Conservation (phyloP, 352 stramenopile species). For the Phytophthora citricola region DNA sequence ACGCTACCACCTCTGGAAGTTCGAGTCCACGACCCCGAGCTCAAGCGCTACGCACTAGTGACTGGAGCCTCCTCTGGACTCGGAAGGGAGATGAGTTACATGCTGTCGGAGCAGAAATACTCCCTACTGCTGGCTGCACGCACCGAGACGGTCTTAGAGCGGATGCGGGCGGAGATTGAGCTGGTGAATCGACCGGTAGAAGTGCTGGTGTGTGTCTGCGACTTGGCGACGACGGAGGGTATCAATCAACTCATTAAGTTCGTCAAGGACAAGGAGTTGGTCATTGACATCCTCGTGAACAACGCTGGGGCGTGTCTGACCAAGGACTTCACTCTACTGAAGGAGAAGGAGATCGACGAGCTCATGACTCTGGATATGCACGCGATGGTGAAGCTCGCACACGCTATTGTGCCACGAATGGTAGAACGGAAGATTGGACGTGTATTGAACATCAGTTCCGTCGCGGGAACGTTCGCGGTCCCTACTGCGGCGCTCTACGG, state of each 20-base stretch:
- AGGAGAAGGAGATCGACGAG: conserved; percentile 51
- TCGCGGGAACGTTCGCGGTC: conserved; percentile 54
- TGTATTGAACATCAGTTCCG: conserved; percentile 85
- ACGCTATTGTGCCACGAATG: conserved; percentile 79
- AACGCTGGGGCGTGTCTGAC: conserved; percentile 63
- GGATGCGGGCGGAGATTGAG: conserved; percentile 80
- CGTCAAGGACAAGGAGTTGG: conserved; percentile 58
- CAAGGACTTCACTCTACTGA: conserved; percentile 54
- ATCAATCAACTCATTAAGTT: conserved; percentile 67
- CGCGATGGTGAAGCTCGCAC: conserved; percentile 65
- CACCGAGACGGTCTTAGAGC: conserved; percentile 63
- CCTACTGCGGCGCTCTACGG: conserved; percentile 79
- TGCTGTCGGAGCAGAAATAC: conserved; percentile 83
- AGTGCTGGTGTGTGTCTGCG: conserved; percentile 65
- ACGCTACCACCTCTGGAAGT: conserved; percentile 73
- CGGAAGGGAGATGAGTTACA: conserved; percentile 79
- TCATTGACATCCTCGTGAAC: conserved; percentile 89
- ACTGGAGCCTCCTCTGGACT: conserved; percentile 81
- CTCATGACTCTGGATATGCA: conserved; percentile 79
- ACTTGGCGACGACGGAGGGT: conserved; percentile 58
- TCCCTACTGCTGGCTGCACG: conserved; percentile 76
- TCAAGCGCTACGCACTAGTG: conserved; percentile 69
- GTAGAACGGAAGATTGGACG: conserved; percentile 64
- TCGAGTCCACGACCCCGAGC: conserved; percentile 53
- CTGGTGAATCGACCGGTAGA: conserved; percentile 67